Conservation (phyloP, 1,139 yeast genomes). For the Yamadazyma spencermartinsiae region DNA sequence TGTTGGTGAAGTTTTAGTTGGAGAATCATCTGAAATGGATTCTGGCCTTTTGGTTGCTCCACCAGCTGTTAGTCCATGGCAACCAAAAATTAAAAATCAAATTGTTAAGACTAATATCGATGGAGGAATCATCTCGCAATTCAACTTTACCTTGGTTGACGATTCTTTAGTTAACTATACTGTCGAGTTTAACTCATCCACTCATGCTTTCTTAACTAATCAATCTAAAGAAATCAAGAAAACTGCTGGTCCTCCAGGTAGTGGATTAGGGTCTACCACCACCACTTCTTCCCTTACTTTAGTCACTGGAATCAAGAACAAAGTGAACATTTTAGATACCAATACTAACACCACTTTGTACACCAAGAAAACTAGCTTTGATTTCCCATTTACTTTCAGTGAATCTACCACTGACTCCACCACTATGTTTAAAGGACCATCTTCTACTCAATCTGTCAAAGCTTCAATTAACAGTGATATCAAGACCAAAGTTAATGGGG, state of each 20-base stretch:
- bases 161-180: slow-evolving; percentile 13
- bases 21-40: slow-evolving; percentile 13
- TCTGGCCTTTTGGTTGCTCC: slow-evolving; percentile 17
- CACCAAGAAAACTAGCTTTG: slow-evolving; percentile 10
- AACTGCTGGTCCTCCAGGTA: slow-evolving; percentile 18
- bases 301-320: slow-evolving; percentile 12
- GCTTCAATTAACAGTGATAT: slow-evolving; percentile 12
- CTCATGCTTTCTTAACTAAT: slow-evolving; percentile 15
- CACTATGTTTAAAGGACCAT: slow-evolving; percentile 9
- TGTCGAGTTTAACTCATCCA: slow-evolving; percentile 14
- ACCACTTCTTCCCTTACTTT: slow-evolving; percentile 8
- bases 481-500: slow-evolving; percentile 14
- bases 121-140: slow-evolving; percentile 14
- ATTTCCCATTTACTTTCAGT: slow-evolving; percentile 16
- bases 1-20: slow-evolving; percentile 11
- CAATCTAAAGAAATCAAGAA: slow-evolving; percentile 12
- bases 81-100: slow-evolving; percentile 17
- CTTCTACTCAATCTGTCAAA: slow-evolving; percentile 9
- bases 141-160: slow-evolving; percentile 17
- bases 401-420: slow-evolving; percentile 13
- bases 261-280: slow-evolving; percentile 15
- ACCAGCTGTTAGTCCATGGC: slow-evolving; percentile 18
- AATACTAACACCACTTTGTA: slow-evolving; percentile 9
- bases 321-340: slow-evolving; percentile 7
- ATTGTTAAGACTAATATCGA: slow-evolving; percentile 13